Evolutionary conservation across 129 eudicot genomes (phyloP), one percentile per base, ranked within the genome.

Genomic region (Rutidosis leptorrhynchoides): DNA sequence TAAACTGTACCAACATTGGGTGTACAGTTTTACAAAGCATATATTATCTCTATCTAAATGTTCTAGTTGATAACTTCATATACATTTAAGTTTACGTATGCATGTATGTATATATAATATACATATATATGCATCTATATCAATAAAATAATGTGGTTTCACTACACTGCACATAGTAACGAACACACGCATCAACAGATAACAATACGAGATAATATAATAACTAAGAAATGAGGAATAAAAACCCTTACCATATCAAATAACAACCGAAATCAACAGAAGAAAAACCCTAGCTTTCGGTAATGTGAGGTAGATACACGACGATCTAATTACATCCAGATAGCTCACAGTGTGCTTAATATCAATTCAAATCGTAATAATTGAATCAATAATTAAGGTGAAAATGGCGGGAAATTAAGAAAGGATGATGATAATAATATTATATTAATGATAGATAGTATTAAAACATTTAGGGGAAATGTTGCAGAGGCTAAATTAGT

Each of bases 401-500:
- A 29, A 58, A 74, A 43, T 29, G 24, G 67, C 19, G 67, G 60
- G 60, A 49, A 61, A 59, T n/a, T n/a, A n/a, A n/a, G n/a, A 4
- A 10, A 14, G 40, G 59, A 57, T 57, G 74, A 62, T 21, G 59
- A 53, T 53, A n/a, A 53, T 48, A 17, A 60, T 28, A 59, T n/a
- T n/a, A 56, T 55, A 65, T 49, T 61, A 24, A 72, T 56, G 66
- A 30, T 42, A 28, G 72, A 64, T 73, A 56, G 65, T 54, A 45
- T 42, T 24, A 23, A 20, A 55, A 43, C 35, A 56, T 8, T 64
- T 56, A 32, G 46, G 58, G 78, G 73, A 66, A 67, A 74, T 67
- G 79, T 67, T 74, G 79, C 79, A 74, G 74, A 74, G 74, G 79
- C 60, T 67, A 19, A 20, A 74, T 26, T 42, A 45, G 17, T 45